phyloP scores from a whole-genome alignment of 495 filamentous ascomycete species.

The Hypoxylon fragiforme region DNA sequence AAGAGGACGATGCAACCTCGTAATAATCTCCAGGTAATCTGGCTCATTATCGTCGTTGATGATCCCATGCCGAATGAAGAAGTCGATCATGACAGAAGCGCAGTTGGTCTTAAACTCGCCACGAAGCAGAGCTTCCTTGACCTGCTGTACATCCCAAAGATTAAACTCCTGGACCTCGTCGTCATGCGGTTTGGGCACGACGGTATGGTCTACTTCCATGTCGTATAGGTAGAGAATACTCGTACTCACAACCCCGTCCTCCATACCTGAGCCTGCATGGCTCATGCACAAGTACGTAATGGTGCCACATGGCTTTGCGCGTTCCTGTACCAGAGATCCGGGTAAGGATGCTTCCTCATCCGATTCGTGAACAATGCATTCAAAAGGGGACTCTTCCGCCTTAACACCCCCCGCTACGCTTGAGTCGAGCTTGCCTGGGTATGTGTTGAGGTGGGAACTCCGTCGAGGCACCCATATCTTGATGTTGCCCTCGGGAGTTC shows the following conservation, averaged over 20 bases:
- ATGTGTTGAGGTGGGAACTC: conserved; percentile 69
- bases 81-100: conserved; percentile 70
- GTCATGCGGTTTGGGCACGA: conserved; percentile 68
- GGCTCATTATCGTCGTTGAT: conserved; percentile 72
- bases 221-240: conserved; percentile 80
- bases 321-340: conserved; percentile 58
- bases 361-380: conserved; percentile 70
- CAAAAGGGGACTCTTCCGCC: conserved; percentile 64
- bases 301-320: conserved; percentile 57
- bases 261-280: conserved; percentile 67
- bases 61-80: conserved; percentile 79
- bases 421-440: conserved; percentile 76
- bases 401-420: conserved; percentile 77
- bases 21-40: conserved; percentile 71
- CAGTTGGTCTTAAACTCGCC: conserved; percentile 86
- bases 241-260: conserved; percentile 71
- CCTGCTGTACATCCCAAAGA: conserved; percentile 64
- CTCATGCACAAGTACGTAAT: conserved; percentile 74
- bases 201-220: conserved; percentile 61
- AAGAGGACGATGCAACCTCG: conserved; percentile 59
- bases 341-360: conserved; percentile 76
- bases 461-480: conserved; percentile 77
- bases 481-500: conserved; percentile 53
- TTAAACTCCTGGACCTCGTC: conserved; percentile 77
- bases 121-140: conserved; percentile 60